These are phyloP conservation scores for Linum lewisii DNA, from an alignment of 345 rosid species.

Conservation along the genomic window DNA sequence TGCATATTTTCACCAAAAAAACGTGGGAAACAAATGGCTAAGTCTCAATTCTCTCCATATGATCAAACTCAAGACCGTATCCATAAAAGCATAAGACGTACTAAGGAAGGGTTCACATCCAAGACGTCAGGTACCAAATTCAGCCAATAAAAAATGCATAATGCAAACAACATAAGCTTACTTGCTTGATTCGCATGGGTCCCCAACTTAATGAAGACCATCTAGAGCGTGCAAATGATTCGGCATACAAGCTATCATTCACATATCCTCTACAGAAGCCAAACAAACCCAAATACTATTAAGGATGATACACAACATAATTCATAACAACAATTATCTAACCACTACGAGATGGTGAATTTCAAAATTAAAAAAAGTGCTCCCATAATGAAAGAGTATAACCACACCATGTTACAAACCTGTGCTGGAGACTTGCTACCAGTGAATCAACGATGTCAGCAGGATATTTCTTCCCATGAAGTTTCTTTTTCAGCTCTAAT, in stretches of 20 bases:
- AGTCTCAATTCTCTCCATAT: not conserved
- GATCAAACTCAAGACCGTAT: not conserved
- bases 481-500: constrained; percentile 65
- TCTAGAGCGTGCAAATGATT: constrained; percentile 59
- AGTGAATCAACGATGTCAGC: constrained; percentile 34
- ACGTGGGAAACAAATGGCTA: not conserved
- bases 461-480: constrained; percentile 48
- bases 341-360: not conserved
- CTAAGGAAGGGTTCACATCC: not conserved
- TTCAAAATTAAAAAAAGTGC: not conserved
- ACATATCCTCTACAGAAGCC: constrained; percentile 52
- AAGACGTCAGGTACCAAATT: not conserved
- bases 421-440: constrained; percentile 42
- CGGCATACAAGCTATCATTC: constrained; percentile 71
- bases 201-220: constrained; percentile 91
- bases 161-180: constrained; percentile 21
- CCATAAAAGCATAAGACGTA: not conserved
- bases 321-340: not conserved
- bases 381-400: not conserved
- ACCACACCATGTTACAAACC: constrained; percentile 27
- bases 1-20: not conserved
- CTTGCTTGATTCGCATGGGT: constrained; percentile 80
- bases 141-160: not conserved
- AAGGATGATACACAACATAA: not conserved
- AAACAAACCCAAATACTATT: constrained; percentile 3